Evolutionary conservation across 2,329 filamentous ascomycete species (phyloP), one percentile per base, ranked within the genome.

Genomic region (Zasmidium angulare): DNA sequence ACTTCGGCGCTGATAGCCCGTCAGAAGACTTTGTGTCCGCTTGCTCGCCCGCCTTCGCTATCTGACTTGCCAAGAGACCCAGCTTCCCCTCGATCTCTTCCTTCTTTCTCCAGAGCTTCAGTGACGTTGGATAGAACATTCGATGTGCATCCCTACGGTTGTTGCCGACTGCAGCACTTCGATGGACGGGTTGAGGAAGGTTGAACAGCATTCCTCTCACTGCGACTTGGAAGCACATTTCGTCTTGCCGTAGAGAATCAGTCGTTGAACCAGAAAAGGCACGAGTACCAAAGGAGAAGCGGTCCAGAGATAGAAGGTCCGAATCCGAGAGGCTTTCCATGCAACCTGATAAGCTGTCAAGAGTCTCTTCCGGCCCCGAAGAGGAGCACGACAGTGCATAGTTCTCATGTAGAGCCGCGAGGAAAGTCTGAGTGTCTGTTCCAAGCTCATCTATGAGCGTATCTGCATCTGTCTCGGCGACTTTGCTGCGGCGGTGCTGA

Each of bases 321-420:
- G 90, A 91, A 63, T 96, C 89, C 0, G 95, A 98, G 0, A 99
- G 80, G 24, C 87, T 85, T 58, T 95, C 90, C 58, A 96, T 88
- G 71, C 93, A 98, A n/a, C 84, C 86, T 63, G 91, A 90, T 58
- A 96, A 79, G 63, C 88, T 88, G 67, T 95, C 90, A 26, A 93
- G 82, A 1, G 92, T 88, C 40, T 78, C 75, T 63, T 81, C 80
- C 0, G 83, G 86, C 21, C 83, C 74, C 2, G 83, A 79, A 23
- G 79, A 77, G 73, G 88, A 86, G 71, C 93, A 98, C 0, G 95
- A 98, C 0, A 92, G 80, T 1, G 89, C 82, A 67, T 96, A 98
- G 71, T 99, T 99, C 70, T 99, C 95, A 71, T 98, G 93, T 0
- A 98, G 78, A 2, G 92, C 90, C 3, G 91, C 90, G 51, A 96